Conservation (phyloP, 2,329 filamentous ascomycete species). For the Dendrostoma leiphaemia region DNA sequence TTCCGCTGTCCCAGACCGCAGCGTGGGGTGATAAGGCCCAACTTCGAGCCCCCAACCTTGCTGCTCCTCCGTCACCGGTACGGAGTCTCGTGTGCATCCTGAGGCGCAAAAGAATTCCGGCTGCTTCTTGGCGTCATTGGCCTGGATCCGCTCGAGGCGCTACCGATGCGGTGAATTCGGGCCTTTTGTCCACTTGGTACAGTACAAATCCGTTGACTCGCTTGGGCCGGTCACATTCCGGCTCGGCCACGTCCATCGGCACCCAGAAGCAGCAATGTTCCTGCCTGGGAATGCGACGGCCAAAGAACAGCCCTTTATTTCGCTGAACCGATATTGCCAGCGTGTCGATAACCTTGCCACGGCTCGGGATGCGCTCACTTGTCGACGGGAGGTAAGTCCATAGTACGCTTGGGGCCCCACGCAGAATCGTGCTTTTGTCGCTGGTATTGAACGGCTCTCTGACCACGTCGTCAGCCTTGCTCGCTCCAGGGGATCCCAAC, state of each 20-base stretch:
- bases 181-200: slow-evolving; percentile 8
- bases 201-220: slow-evolving; percentile 4
- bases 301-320: neutral
- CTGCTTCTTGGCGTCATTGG: neutral
- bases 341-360: too few relatives aligned
- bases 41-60: neutral
- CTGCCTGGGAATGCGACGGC: neutral
- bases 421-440: too few relatives aligned
- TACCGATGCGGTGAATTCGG: neutral
- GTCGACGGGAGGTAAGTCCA: too few relatives aligned
- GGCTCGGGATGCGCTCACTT: too few relatives aligned
- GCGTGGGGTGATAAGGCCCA: neutral
- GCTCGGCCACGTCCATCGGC: neutral
- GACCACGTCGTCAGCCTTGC: neutral
- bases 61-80: neutral
- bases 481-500: neutral
- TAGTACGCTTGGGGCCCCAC: too few relatives aligned
- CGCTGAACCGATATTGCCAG: too few relatives aligned
- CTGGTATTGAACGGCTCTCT: too few relatives aligned
- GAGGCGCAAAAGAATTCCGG: neutral
- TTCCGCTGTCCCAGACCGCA: neutral
- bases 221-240: slow-evolving; percentile 11
- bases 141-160: neutral
- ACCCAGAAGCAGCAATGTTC: neutral
- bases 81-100: too few relatives aligned